Conservation (phyloP, 768 basidiomycete species). For the Serendipita sp. region DNA sequence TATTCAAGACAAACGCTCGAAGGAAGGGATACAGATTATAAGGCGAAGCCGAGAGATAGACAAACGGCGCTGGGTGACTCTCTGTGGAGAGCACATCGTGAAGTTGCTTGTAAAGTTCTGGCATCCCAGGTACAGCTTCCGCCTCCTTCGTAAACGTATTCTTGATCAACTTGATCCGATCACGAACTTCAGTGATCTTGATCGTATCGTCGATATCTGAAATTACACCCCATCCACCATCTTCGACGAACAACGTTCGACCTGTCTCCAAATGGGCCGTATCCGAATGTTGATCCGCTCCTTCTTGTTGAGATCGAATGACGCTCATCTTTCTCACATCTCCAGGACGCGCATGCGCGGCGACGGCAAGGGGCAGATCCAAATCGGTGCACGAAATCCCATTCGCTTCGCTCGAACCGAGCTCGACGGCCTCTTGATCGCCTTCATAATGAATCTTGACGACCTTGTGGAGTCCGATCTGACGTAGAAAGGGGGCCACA, state of each 20-base stretch:
- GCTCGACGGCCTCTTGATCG: background rate
- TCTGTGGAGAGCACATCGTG: background rate
- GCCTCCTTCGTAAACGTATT: background rate
- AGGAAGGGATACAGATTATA: constrained; percentile 7
- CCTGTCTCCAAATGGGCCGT: background rate
- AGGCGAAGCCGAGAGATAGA: background rate
- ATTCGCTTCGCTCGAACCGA: background rate
- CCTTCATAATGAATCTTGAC: background rate
- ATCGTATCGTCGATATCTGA: background rate
- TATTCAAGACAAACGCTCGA: background rate
- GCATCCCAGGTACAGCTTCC: background rate
- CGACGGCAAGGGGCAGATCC: background rate
- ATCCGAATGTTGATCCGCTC: background rate
- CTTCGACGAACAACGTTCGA: background rate
- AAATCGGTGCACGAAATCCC: background rate
- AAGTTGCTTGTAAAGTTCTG: background rate
- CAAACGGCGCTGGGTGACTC: background rate
- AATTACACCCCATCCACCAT: background rate
- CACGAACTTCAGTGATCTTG: constrained; percentile 1
- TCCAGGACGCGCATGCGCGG: background rate
- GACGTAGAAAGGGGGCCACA: background rate
- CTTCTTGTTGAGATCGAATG: background rate
- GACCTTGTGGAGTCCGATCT: background rate
- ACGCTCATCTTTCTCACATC: background rate
- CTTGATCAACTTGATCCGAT: constrained; percentile 2